Conservation (phyloP, 2,329 filamentous ascomycete genomes). For the Albifimbria verrucaria region DNA sequence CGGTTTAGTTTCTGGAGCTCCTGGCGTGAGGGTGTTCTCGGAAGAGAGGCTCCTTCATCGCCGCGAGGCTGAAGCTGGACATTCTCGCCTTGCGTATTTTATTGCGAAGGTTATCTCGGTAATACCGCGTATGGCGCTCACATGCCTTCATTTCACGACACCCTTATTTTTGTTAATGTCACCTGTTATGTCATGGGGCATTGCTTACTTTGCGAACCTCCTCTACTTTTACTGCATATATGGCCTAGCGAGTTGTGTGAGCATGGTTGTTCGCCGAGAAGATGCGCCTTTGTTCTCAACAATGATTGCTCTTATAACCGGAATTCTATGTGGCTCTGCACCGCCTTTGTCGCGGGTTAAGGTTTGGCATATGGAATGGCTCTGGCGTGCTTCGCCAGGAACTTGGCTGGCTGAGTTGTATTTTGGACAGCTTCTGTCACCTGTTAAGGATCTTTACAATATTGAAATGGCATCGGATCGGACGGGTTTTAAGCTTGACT, state of each 20-base stretch:
- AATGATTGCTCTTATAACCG: constrained; percentile 50
- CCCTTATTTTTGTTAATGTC: constrained; percentile 45
- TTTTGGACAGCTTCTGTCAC: constrained; percentile 47
- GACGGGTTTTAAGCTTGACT: constrained; percentile 43
- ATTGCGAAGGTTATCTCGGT: constrained; percentile 52
- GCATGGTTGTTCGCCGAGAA: constrained; percentile 52
- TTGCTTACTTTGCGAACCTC: constrained; percentile 48
- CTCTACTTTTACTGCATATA: constrained; percentile 59
- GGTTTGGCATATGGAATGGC: constrained; percentile 51
- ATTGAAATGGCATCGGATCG: constrained; percentile 39
- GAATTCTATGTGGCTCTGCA: constrained; percentile 51
- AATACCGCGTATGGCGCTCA: constrained; percentile 46
- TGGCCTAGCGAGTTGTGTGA: constrained; percentile 48
- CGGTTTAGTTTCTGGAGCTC: constrained; percentile 47
- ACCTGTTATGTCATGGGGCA: constrained; percentile 46
- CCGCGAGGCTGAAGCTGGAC: constrained; percentile 53
- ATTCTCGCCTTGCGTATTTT: constrained; percentile 54
- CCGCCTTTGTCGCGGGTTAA: constrained; percentile 46
- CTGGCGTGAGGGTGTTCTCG: constrained; percentile 55
- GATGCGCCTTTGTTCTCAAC: constrained; percentile 55
- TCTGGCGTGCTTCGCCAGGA: constrained; percentile 52
- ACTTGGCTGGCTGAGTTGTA: constrained; percentile 56
- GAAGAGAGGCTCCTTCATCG: constrained; percentile 38
- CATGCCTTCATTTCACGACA: constrained; percentile 52
- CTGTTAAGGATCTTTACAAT: constrained; percentile 48